phyloP scores from a whole-genome alignment of 305 asterid genomes.

The Ajuga reptans region DNA sequence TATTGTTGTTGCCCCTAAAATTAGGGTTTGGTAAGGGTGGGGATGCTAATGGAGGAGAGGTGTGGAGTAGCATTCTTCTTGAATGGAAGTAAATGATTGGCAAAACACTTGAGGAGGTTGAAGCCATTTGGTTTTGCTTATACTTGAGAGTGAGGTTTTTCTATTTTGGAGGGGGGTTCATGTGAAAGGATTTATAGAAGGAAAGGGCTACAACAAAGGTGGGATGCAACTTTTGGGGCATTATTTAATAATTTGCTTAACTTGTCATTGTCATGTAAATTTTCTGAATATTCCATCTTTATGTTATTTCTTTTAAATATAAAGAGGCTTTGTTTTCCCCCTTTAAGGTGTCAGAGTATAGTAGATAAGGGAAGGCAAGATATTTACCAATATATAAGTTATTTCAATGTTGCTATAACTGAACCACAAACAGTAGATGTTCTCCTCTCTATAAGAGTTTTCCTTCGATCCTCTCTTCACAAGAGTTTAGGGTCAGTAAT shows the following conservation, averaged over 20 bases:
- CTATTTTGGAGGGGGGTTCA: slow-evolving; percentile 17
- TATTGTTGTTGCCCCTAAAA: slow-evolving; percentile 19
- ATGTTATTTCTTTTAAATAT: too few relatives aligned
- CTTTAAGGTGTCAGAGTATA: too few relatives aligned
- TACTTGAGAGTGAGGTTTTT: not conserved
- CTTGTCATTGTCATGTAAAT: not conserved
- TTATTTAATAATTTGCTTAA: slow-evolving; percentile 11
- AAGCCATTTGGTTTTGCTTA: slow-evolving; percentile 19
- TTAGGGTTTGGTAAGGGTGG: slow-evolving; percentile 17
- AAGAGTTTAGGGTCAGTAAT: too few relatives aligned
- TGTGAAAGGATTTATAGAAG: slow-evolving; percentile 23
- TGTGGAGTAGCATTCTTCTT: slow-evolving; percentile 35
- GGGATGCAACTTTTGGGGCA: slow-evolving; percentile 23
- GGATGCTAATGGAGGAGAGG: slow-evolving; percentile 24
- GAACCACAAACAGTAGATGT: too few relatives aligned
- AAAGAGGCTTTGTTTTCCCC: not conserved
- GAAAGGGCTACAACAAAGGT: slow-evolving; percentile 1
- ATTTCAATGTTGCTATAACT: too few relatives aligned
- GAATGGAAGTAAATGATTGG: slow-evolving; percentile 18
- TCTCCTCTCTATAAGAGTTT: too few relatives aligned
- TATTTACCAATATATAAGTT: not conserved
- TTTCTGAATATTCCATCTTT: not conserved
- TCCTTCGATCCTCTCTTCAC: too few relatives aligned
- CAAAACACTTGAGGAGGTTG: not conserved
- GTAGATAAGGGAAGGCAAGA: too few relatives aligned